Base-by-base conservation (phyloP, 805 yeast genomes). In the Lachancea thermotolerans region DNA sequence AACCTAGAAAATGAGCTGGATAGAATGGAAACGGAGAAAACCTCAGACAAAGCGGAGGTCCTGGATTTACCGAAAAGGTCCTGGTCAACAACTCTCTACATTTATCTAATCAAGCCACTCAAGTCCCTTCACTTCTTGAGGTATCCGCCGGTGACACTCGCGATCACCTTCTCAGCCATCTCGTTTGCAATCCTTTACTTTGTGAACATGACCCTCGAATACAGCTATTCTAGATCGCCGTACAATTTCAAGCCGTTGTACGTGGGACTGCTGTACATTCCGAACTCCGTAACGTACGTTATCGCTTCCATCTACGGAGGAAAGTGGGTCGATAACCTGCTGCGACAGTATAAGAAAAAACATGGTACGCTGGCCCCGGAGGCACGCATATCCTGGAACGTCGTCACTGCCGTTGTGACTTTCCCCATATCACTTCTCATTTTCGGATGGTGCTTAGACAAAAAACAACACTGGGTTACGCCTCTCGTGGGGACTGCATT, bases 221-320 rank as follows among this genome's bases (percentile, higher is more conserved):
- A 76, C 55, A 72, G 71, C 42, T 87, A 79, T 62, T 67, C 85
- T 0, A 56, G 73, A 16, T 62, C 67, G 0, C 96, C 96, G 3
- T 87, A 87, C 62, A 77, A 79, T 55, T 88, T 83, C 70, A 66
- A 70, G 30, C 65, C 85, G 0, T 64, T 85, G 40, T 71, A 81
- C 45, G 74, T 82, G 40, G 96, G 96, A 30, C 69, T 87, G 25
- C 72, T 85, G 45, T 87, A 85, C 66, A 79, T 87, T 30, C 95
- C 96, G 32, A 87, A 87, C 61, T 85, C 95, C 0, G 75, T 85
- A 21, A 77, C 90, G 0, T 87, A 86, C 57, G 64, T 87, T 32
- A 53, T 82, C 39, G 91, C 95, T 0, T 81, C 91, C 0, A 65
- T 88, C n/a, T 70, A 76, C 49, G 95, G 95, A 32, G 96, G 96